Evolutionary conservation across 768 basidiomycete species (phyloP).

Genomic region (Collybia nuda): DNA sequence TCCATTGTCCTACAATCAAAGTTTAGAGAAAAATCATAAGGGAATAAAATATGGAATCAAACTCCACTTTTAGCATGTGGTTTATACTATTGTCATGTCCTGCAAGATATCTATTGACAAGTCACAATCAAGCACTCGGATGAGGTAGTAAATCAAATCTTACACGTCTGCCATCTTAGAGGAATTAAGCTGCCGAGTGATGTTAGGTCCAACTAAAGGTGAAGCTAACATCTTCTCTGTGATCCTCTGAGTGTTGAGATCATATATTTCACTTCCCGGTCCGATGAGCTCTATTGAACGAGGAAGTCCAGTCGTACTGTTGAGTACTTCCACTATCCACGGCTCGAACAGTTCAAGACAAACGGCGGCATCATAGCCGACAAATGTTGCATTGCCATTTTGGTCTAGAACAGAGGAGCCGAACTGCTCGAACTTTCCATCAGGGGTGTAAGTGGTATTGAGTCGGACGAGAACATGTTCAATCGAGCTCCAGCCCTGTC

Average conservation of each 20-base stretch:
- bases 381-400: constrained; percentile 25
- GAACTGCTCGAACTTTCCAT: constrained; percentile 25
- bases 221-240: constrained; percentile 20
- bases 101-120: constrained; percentile 21
- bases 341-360: constrained; percentile 41
- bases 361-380: constrained; percentile 39
- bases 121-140: not conserved
- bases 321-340: constrained; percentile 38
- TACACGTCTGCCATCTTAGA: constrained; percentile 23
- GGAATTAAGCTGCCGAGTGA: constrained; percentile 26
- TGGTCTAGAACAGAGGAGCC: constrained; percentile 18
- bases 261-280: constrained; percentile 23
- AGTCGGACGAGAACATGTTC: constrained; percentile 35
- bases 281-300: constrained; percentile 29
- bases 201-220: constrained; percentile 15
- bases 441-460: constrained; percentile 30
- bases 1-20: constrained; percentile 31
- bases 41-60: not conserved
- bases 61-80: constrained; percentile 29
- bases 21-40: not conserved
- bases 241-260: constrained; percentile 12
- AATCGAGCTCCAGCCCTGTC: constrained; percentile 31
- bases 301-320: constrained; percentile 29
- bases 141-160: not conserved
- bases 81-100: constrained; percentile 39